Evolutionary conservation across 108 stramenopile genomes (phyloP), one percentile per base, ranked within the genome.

Genomic region (Fragilariopsis cylindrus): DNA sequence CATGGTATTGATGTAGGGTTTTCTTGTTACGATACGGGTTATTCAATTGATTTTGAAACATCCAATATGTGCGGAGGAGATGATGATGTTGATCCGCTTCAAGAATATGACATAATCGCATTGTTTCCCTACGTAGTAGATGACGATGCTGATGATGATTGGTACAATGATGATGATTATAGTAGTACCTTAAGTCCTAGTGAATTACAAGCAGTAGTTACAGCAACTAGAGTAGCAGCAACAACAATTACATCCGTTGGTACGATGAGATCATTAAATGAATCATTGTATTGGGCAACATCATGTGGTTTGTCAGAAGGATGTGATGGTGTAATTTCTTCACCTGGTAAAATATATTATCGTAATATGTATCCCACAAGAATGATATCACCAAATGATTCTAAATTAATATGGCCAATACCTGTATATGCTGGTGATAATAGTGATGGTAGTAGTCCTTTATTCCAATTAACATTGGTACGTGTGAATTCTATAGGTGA

Each of bases 281-380:
- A 48, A 7, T 44, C 65, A 12, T n/a, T 66, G 46, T 49, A 48
- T 44, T 66, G 65, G 65, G 65, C 46, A 16, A 15, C 46, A 30
- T 66, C 65, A 11, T 66, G 65, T 48, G 48, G 48, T 8, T 19
- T 66, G 2, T 4, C 65, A 6, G 46, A 47, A 12, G 46, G 13
- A 12, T 66, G 65, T 47, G 46, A 47, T 19, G 65, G 65, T n/a
- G 65, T 49, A 44, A 66, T 66, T 66, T 30, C 65, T 42, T 42
- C 39, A 44, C 12, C 12, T n/a, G 65, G 46, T 5, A 19, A 47
- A n/a, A 18, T 66, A 2, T 66, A 66, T 48, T 66, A 66, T 42
- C 43, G 65, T 11, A 66, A 66, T 19, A 66, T 42, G 6, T 66
- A 49, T n/a, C 65, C 65, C 65, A 49, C 21, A 6, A 5, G 4